Base-by-base conservation (phyloP, 768 basidiomycete genomes). In the Leccinum disarticulatum region DNA sequence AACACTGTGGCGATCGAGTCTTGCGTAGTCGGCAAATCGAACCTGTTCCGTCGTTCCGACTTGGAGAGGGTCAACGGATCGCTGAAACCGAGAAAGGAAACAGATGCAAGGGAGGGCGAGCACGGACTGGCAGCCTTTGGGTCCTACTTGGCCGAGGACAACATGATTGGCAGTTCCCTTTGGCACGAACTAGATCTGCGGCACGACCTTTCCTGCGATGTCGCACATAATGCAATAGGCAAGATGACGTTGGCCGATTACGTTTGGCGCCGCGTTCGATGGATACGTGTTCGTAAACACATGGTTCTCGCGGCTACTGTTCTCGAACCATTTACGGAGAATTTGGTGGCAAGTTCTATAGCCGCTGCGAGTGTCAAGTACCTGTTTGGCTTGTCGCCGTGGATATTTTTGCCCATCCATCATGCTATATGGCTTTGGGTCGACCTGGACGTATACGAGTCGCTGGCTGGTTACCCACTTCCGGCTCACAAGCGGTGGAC, bases 21-120 rank as follows among this genome's bases (percentile, higher is more conserved):
- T 1, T 99, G 97, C 68, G 94, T 98, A 5, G 88, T 97, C 59
- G 97, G 97, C 63, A 99, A 99, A 76, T 96, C 94, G 43, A 95
- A 94, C 72, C 70, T 99, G 52, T 98, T 95, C 74, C 87, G 93
- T 49, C 89, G 92, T 50, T 92, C 92, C 30, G 93, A 96, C 73
- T 72, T 98, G 52, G 87, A 93, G 57, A 81, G 82, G 28, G 80
- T 93, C 57, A 85, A 87, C 62, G 89, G 85, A 17, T 83, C 85
- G 1, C 72, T 89, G 54, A 82, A 82, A 61, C 85, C 86, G 60
- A 63, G 62, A 35, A 73, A 65, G 17, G 64, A 65, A 49, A 55
- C 58, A 15, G 60, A 62, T 14, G 33, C 73, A 54, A 43, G 66
- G 25, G 62, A 74, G 38, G 63, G 66, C 22, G 64, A 66, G 11